A percentile compares a stretch with the other conserved stretches of the same genome.
These are phyloP conservation scores for Microthlaspi erraticum DNA, from an alignment of 345 rosid species.

Conservation along the genomic window DNA sequence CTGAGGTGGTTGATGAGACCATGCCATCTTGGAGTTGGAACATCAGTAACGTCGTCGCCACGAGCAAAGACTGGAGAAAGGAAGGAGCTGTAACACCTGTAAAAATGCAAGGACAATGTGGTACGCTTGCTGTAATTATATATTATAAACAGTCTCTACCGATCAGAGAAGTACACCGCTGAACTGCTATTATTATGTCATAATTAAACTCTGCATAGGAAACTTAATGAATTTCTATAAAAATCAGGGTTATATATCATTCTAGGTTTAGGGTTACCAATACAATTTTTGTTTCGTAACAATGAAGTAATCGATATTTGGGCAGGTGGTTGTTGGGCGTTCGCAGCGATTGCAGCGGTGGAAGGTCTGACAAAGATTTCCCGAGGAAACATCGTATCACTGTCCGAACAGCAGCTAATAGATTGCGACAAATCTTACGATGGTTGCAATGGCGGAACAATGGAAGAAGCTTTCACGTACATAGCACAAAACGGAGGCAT, in stretches of 20 bases:
- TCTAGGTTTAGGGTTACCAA: neutral
- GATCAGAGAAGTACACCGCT: neutral
- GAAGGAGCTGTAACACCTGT: constrained; percentile 50
- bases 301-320: neutral
- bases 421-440: constrained; percentile 49
- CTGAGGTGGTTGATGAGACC: constrained; percentile 2
- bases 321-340: constrained; percentile 70
- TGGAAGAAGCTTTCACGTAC: constrained; percentile 53
- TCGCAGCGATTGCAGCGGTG: constrained; percentile 59
- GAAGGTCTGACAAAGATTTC: constrained; percentile 55
- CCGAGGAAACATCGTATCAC: constrained; percentile 49
- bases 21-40: constrained; percentile 36
- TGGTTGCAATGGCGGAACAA: constrained; percentile 56
- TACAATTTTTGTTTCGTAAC: neutral
- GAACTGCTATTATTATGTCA: neutral
- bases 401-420: constrained; percentile 65
- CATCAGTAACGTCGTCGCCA: constrained; percentile 12
- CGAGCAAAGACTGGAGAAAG: constrained; percentile 47
- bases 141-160: neutral
- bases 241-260: neutral
- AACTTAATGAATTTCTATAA: neutral
- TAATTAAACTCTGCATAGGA: neutral
- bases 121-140: constrained; percentile 32
- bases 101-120: constrained; percentile 47
- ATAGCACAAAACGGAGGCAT: constrained; percentile 51